Base-by-base conservation (phyloP, 495 filamentous ascomycete genomes). In the Neurospora sp. region DNA sequence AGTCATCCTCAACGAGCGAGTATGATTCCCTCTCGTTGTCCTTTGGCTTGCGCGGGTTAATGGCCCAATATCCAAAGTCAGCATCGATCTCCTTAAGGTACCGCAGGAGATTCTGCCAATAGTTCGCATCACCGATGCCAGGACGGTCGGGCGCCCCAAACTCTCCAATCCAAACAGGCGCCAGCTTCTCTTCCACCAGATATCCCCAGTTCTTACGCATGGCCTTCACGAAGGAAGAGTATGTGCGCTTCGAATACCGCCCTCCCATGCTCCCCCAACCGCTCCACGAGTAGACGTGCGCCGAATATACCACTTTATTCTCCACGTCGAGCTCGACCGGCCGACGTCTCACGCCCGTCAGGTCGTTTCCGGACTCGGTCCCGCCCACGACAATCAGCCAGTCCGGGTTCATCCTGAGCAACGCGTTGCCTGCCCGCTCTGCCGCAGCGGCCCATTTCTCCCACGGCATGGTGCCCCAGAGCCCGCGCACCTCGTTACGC, bases 391-490 rank as follows among this genome's bases (percentile, higher is more conserved):
- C 75, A 75, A 90, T 87, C 45, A 90, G 76, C 87, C 87, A 90
- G 78, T 89, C 82, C 39, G 81, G 80, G 69, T 89, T 86, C 75
- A 90, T 82, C 71, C 78, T 81, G 40, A 90, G 77, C 74, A 90
- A 76, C 14, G 81, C 79, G 71, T 89, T 87, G 38, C 86, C 86
- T 12, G 85, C 87, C 40, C 78, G 77, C 78, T 89, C 88, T 4
- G 88, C 87, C 0, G 88, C 89, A 3, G 80, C 78, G 10, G 87
- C 88, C 89, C 88, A 90, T 27, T 77, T 74, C 16, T 80, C 78
- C 87, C 88, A 90, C 18, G 84, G 75, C 87, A 90, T 87, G 20
- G 88, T 89, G 31, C 87, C 88, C 88, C 88, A 90, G 9, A 88
- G 78, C 20, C 88, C 87, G 69, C 88, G 82, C 61, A 88, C 86